Evolutionary conservation across 163 green algal genomes (phyloP).

Genomic region (Chlamydomonas reinhardtii): DNA sequence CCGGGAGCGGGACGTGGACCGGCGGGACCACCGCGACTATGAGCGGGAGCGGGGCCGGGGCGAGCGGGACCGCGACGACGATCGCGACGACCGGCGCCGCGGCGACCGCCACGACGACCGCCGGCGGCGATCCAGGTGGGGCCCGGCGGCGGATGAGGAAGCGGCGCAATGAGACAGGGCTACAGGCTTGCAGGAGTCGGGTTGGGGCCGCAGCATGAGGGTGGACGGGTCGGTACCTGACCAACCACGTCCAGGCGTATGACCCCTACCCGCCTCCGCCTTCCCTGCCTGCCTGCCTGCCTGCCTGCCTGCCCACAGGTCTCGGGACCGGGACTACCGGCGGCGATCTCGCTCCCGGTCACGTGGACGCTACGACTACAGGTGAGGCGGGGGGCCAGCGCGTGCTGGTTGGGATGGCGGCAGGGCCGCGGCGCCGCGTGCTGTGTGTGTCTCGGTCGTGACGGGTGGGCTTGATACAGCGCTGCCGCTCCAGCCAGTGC

Average conservation of each 20-base stretch:
- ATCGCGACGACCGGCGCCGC: not conserved
- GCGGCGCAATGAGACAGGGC: not conserved
- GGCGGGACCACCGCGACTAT: conserved; percentile 9
- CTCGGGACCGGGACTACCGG: not conserved
- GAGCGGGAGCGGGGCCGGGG: conserved; percentile 15
- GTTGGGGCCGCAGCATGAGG: too few species aligned
- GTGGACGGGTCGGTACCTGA: too few species aligned
- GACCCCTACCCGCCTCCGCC: too few species aligned
- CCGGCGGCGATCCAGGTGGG: not conserved
- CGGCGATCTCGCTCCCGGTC: not conserved
- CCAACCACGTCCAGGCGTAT: too few species aligned
- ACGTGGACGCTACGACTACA: not conserved
- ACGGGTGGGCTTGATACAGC: too few species aligned
- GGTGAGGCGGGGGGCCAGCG: not conserved
- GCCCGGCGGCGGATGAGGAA: not conserved
- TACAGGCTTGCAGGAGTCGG: too few species aligned
- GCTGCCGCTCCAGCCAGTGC: too few species aligned
- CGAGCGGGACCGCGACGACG: not conserved
- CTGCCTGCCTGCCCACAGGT: not conserved
- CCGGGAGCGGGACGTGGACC: not conserved
- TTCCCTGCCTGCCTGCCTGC: too few species aligned
- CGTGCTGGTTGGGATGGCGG: too few species aligned
- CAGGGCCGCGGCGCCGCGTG: too few species aligned
- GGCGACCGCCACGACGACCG: not conserved
- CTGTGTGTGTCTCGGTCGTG: too few species aligned